A percentile compares a stretch with the other conserved stretches of the same genome.
These are phyloP conservation scores for Suhomyces bribrorum DNA, from an alignment of 1,139 yeast genomes.

Conservation along the genomic window DNA sequence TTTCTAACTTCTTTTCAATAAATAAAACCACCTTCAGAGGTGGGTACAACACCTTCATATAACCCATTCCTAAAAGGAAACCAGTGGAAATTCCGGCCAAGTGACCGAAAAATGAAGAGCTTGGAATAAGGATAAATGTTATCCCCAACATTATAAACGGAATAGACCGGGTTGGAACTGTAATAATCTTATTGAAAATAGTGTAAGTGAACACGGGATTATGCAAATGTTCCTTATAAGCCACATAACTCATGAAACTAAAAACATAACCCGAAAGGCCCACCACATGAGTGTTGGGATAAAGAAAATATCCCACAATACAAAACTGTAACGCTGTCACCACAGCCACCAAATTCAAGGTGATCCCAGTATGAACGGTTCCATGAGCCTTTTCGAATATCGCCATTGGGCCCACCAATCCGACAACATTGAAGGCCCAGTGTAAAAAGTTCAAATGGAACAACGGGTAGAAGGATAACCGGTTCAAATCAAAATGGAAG, in stretches of 20 bases:
- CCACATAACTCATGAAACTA: conserved; percentile 64
- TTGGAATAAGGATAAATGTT: conserved; percentile 52
- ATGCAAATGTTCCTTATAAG: conserved; percentile 57
- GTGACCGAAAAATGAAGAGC: conserved; percentile 81
- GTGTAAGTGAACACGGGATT: conserved; percentile 45
- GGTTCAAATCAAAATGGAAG: conserved; percentile 55
- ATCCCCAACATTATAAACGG: conserved; percentile 61
- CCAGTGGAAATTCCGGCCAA: conserved; percentile 45
- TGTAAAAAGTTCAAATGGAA: conserved; percentile 66
- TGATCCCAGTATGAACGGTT: conserved; percentile 83
- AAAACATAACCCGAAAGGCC: conserved; percentile 81
- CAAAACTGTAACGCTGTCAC: conserved; percentile 70
- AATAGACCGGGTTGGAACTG: conserved; percentile 60
- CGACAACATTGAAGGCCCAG: conserved; percentile 60
- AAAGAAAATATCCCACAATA: conserved; percentile 52
- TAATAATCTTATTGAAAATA: conserved; percentile 26
- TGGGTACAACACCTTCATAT: conserved; percentile 56
- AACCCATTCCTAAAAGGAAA: conserved; percentile 55
- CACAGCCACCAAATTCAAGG: conserved; percentile 72
- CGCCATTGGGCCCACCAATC: conserved; percentile 62
- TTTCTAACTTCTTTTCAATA: conserved; percentile 59
- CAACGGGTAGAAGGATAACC: conserved; percentile 74
- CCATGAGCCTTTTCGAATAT: conserved; percentile 77
- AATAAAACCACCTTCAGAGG: conserved; percentile 66
- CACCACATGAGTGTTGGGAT: conserved; percentile 55